Conservation (phyloP, 306 rosid species). For the Casuarina glauca region DNA sequence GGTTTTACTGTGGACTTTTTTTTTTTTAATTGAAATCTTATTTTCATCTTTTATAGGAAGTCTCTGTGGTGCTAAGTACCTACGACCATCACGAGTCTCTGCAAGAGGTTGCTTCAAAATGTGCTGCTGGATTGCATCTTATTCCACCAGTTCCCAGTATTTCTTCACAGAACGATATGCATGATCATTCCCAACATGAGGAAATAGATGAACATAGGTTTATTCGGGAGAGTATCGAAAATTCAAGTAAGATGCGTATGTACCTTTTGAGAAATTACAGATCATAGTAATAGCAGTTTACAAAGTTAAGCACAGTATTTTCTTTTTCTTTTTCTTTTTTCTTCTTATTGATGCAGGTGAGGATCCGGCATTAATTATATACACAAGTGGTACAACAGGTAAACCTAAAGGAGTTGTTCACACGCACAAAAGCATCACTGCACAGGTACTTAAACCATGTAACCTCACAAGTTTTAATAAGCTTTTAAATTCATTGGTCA, state of each 20-base stretch:
- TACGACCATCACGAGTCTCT: constrained; percentile 73
- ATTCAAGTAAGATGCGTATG: constrained; percentile 49
- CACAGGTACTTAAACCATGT: constrained; percentile 61
- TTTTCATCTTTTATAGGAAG: constrained; percentile 54
- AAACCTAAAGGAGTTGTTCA: constrained; percentile 98
- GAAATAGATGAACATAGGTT: constrained; percentile 40
- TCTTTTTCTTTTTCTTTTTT: constrained; percentile 30
- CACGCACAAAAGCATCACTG: constrained; percentile 74
- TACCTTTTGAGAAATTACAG: constrained; percentile 12
- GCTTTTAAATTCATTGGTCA: constrained; percentile 14
- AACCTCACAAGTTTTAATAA: constrained; percentile 18
- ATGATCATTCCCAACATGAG: constrained; percentile 40
- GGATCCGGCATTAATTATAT: constrained; percentile 83
- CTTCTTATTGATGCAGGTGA: constrained; percentile 57
- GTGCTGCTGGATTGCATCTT: constrained; percentile 60
- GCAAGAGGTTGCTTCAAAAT: constrained; percentile 74
- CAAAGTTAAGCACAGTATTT: constrained; percentile 14
- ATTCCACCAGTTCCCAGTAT: constrained; percentile 64
- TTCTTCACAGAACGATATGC: constrained; percentile 39
- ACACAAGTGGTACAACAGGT: constrained; percentile 97
- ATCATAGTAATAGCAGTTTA: constrained; percentile 3
- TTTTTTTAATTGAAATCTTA: constrained; percentile 5
- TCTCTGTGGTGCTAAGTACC: constrained; percentile 79
- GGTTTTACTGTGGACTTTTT: constrained; percentile 21
- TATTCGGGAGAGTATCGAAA: constrained; percentile 38